Conservation (phyloP, 768 basidiomycete species). For the Rubroboletus pulcherrimus region DNA sequence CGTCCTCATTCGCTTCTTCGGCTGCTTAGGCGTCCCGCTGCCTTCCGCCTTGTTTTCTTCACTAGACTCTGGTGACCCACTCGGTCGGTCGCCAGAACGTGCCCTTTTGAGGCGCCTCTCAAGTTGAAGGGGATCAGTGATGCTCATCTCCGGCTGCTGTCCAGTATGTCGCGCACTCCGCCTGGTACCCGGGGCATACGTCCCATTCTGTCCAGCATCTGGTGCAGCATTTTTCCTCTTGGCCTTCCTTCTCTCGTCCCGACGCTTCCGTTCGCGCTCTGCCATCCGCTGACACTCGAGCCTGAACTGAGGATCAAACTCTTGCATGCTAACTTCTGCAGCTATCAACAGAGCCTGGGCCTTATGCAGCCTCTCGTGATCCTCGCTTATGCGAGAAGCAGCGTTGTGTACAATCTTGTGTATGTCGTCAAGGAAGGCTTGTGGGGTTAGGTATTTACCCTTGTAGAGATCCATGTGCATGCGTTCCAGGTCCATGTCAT, state of each 20-base stretch:
- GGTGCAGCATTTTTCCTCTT: constrained; percentile 28
- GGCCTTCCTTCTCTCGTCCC: constrained; percentile 45
- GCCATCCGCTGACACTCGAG: constrained; percentile 90
- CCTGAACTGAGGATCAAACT: constrained; percentile 75
- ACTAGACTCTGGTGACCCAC: constrained; percentile 41
- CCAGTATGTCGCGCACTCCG: constrained; percentile 75
- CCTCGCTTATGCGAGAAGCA: constrained; percentile 50
- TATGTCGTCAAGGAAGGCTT: constrained; percentile 82
- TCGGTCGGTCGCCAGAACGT: constrained; percentile 53
- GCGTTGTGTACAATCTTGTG: constrained; percentile 79
- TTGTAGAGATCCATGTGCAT: constrained; percentile 86
- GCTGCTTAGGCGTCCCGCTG: constrained; percentile 35
- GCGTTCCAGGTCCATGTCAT: constrained; percentile 87
- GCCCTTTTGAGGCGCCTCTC: constrained; percentile 75
- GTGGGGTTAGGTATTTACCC: constrained; percentile 80
- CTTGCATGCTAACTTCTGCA: constrained; percentile 79
- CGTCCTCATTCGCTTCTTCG: constrained; percentile 55
- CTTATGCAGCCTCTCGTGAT: constrained; percentile 71
- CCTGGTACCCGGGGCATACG: constrained; percentile 50
- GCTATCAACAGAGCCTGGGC: constrained; percentile 90
- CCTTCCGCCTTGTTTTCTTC: constrained; percentile 47
- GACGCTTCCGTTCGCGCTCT: constrained; percentile 61
- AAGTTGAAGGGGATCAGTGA: constrained; percentile 71
- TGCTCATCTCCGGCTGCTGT: constrained; percentile 61
- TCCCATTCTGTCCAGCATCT: constrained; percentile 29